A percentile compares a stretch with the other conserved stretches of the same genome.
Evolutionary conservation across 2,329 filamentous ascomycete species (phyloP).

Genomic region (Cytospora piceicola): DNA sequence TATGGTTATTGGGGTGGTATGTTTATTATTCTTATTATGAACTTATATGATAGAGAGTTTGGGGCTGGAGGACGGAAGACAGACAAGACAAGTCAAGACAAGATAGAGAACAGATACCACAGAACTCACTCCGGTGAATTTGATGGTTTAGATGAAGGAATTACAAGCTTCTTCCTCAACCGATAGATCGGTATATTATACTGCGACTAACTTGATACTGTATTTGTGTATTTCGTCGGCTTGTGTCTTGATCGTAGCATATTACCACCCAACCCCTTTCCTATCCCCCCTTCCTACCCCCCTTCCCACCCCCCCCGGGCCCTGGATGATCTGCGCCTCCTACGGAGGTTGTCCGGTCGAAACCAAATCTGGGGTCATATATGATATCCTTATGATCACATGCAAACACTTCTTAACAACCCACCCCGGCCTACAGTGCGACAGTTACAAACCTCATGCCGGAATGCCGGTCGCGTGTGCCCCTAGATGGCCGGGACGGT

Average conservation of each 20-base stretch:
- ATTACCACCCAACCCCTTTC: too few species aligned
- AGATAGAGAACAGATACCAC: neutral
- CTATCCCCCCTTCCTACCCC: too few species aligned
- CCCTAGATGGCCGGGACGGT: neutral
- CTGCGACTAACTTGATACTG: neutral
- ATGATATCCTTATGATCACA: too few species aligned
- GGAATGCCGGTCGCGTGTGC: neutral
- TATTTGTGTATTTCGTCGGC: too few species aligned
- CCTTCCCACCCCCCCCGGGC: too few species aligned
- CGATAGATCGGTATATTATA: neutral
- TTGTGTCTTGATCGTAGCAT: too few species aligned
- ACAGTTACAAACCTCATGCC: too few species aligned
- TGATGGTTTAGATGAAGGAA: neutral
- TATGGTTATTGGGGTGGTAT: neutral
- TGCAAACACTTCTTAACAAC: neutral
- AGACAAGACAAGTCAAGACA: neutral
- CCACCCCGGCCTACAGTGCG: neutral
- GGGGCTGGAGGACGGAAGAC: neutral
- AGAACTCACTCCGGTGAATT: neutral
- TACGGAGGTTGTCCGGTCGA: too few species aligned
- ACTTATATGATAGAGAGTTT: neutral
- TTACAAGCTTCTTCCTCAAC: neutral
- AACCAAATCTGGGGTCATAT: too few species aligned
- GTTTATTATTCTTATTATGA: neutral
- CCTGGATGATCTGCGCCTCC: too few species aligned